Percentiles rank a stretch among this genome's conserved stretches.
These are phyloP conservation scores for Rhinocladiella similis DNA, from an alignment of 2,329 filamentous ascomycete species.

Conservation along the genomic window DNA sequence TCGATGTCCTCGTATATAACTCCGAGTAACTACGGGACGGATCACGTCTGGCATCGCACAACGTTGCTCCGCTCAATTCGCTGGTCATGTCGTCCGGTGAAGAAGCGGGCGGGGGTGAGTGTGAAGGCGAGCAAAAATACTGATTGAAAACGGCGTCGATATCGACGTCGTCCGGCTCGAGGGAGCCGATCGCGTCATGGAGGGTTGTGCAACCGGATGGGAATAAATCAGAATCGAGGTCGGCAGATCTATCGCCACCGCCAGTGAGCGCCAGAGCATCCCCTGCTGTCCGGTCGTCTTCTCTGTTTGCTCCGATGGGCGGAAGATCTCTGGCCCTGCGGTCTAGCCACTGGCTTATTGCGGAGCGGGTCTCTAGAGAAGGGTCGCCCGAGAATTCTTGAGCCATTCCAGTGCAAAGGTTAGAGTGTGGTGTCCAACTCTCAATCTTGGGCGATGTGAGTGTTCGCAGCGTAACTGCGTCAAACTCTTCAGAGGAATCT, in stretches of 20 bases:
- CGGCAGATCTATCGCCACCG: slow-evolving; percentile 12
- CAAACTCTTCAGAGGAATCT: slow-evolving; percentile 1
- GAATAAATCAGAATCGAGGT: slow-evolving; percentile 16
- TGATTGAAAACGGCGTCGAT: slow-evolving; percentile 11
- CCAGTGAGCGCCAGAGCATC: slow-evolving; percentile 12
- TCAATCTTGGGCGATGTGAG: not conserved
- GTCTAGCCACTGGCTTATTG: slow-evolving; percentile 1
- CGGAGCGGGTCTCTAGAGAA: not conserved
- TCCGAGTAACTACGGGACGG: slow-evolving; percentile 8
- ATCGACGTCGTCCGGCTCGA: slow-evolving; percentile 10
- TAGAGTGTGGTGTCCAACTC: not conserved
- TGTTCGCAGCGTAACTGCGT: not conserved
- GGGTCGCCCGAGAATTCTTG: not conserved
- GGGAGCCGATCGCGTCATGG: slow-evolving; percentile 13
- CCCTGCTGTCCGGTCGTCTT: slow-evolving; percentile 11
- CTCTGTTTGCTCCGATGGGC: slow-evolving; percentile 10
- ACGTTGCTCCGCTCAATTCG: slow-evolving; percentile 15
- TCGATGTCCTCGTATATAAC: slow-evolving; percentile 11
- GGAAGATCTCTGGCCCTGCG: not conserved
- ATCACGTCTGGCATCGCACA: slow-evolving; percentile 8
- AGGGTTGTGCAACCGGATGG: slow-evolving; percentile 10
- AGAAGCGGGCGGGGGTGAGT: slow-evolving; percentile 4
- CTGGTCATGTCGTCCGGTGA: slow-evolving; percentile 12
- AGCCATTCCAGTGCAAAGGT: slow-evolving; percentile 2
- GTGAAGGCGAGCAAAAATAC: slow-evolving; percentile 16